Evolutionary conservation across 1,139 yeast genomes (phyloP).

Genomic region (Pichia norvegensis): DNA sequence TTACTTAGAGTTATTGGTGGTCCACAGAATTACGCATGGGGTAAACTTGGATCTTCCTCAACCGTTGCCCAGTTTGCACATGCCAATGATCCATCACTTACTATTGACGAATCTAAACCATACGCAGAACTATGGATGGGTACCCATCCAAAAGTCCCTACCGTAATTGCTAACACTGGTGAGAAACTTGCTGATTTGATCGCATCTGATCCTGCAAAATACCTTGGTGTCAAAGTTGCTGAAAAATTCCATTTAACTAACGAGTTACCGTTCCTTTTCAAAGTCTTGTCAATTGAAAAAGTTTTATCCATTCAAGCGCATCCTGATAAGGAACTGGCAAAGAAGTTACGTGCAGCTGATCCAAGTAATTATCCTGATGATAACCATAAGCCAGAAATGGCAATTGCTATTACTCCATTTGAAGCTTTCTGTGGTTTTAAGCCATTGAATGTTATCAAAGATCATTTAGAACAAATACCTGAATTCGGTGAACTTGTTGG

Average conservation of each 20-base stretch:
- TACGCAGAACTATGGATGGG: conserved; percentile 99
- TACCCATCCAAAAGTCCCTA: conserved; percentile 89
- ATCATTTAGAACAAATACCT: conserved; percentile 60
- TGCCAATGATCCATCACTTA: conserved; percentile 52
- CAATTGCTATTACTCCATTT: conserved; percentile 88
- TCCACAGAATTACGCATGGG: conserved; percentile 58
- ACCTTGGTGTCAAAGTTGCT: conserved; percentile 52
- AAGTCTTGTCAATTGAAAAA: conserved; percentile 85
- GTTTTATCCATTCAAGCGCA: conserved; percentile 96
- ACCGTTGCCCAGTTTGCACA: conserved; percentile 87
- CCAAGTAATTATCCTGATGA: conserved; percentile 96
- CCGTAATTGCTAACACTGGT: conserved; percentile 50
- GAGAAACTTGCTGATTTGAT: conserved; percentile 57
- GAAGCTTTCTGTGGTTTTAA: conserved; percentile 98
- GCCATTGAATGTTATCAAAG: conserved; percentile 71
- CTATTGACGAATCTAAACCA: conserved; percentile 65
- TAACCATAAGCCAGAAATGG: conserved; percentile 99
- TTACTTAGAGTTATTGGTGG: conserved; percentile 27
- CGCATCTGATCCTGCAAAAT: conserved; percentile 47
- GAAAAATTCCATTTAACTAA: conserved; percentile 58
- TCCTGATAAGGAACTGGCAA: conserved; percentile 84
- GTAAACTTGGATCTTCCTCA: conserved; percentile 73
- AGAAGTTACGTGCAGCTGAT: conserved; percentile 65
- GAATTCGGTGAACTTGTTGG: conserved; percentile 72
- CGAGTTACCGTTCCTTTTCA: conserved; percentile 86